These are phyloP conservation scores for Clavariopsis aquatica DNA, from an alignment of 495 filamentous ascomycete species.

Conservation along the genomic window DNA sequence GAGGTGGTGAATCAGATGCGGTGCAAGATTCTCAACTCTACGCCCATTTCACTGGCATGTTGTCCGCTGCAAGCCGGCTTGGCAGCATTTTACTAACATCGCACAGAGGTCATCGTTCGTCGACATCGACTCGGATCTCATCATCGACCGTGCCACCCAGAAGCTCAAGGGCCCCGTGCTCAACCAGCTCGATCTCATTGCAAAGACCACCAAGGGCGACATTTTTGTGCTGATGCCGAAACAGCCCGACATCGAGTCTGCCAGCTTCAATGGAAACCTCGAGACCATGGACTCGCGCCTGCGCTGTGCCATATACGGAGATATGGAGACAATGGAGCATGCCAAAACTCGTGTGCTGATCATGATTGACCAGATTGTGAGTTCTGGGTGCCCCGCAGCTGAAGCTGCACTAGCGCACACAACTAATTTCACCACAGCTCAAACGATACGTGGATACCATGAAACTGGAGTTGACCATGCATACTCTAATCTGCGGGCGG, in stretches of 20 bases:
- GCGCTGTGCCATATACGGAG: slow-evolving; percentile 90
- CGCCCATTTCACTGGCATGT: slow-evolving; percentile 82
- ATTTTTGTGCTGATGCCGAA: slow-evolving; percentile 92
- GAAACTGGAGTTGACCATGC: slow-evolving; percentile 81
- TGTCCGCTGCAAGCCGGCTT: background rate
- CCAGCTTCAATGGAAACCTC: slow-evolving; percentile 65
- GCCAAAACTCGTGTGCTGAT: slow-evolving; percentile 94
- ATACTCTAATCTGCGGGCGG: slow-evolving; percentile 86
- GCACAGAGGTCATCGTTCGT: slow-evolving; percentile 83
- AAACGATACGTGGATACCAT: slow-evolving; percentile 80
- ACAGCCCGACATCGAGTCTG: slow-evolving; percentile 53
- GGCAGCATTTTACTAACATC: background rate
- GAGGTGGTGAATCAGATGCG: slow-evolving; percentile 83
- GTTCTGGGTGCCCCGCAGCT: slow-evolving; percentile 42
- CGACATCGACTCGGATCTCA: slow-evolving; percentile 85
- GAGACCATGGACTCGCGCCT: slow-evolving; percentile 77
- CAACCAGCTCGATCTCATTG: slow-evolving; percentile 80
- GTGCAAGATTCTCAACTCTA: slow-evolving; percentile 80
- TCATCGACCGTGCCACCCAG: slow-evolving; percentile 69
- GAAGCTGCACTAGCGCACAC: slow-evolving; percentile 14
- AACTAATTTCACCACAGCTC: slow-evolving; percentile 61
- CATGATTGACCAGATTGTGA: slow-evolving; percentile 95
- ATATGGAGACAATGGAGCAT: slow-evolving; percentile 92
- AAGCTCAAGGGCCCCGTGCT: slow-evolving; percentile 70
- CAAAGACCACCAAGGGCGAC: slow-evolving; percentile 85